Percentiles rank a stretch among this genome's conserved stretches.
These are phyloP conservation scores for Lecanicillium sp. DNA, from an alignment of 2,329 filamentous ascomycete species.

Conservation along the genomic window DNA sequence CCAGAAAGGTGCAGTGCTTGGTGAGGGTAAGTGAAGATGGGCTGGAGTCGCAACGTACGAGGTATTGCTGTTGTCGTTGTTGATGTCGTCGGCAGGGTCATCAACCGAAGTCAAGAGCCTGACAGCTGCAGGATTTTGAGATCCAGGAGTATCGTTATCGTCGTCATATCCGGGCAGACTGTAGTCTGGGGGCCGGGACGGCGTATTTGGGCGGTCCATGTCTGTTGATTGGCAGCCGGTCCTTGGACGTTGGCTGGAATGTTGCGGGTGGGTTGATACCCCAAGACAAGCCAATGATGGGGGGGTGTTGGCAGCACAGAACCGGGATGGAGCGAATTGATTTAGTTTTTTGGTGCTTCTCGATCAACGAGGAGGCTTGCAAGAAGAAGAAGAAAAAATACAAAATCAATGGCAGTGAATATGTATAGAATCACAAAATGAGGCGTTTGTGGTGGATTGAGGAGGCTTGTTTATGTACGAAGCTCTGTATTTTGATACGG, in stretches of 20 bases:
- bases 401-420: too few species aligned
- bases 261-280: constrained; percentile 9
- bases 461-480: too few species aligned
- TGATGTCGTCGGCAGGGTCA: constrained; percentile 35
- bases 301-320: constrained; percentile 3
- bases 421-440: too few species aligned
- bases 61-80: constrained; percentile 23
- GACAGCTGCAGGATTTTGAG: constrained; percentile 45
- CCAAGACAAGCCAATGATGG: constrained; percentile 7
- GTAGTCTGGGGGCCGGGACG: constrained; percentile 50
- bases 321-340: too few species aligned
- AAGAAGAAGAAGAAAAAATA: too few species aligned
- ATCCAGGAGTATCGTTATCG: constrained; percentile 40
- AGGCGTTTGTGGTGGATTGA: too few species aligned
- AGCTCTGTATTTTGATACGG: too few species aligned
- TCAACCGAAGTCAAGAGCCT: constrained; percentile 57
- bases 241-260: constrained; percentile 19
- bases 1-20: constrained; percentile 3
- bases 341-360: too few species aligned
- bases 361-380: too few species aligned
- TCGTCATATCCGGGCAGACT: constrained; percentile 49
- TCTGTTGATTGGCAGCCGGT: constrained; percentile 9
- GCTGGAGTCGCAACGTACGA: constrained; percentile 43
- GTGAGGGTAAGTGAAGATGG: constrained; percentile 9
- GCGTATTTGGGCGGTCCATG: constrained; percentile 45